These are phyloP conservation scores for Suhomyces anneliseae DNA, from an alignment of 1,139 yeast species.

Conservation along the genomic window DNA sequence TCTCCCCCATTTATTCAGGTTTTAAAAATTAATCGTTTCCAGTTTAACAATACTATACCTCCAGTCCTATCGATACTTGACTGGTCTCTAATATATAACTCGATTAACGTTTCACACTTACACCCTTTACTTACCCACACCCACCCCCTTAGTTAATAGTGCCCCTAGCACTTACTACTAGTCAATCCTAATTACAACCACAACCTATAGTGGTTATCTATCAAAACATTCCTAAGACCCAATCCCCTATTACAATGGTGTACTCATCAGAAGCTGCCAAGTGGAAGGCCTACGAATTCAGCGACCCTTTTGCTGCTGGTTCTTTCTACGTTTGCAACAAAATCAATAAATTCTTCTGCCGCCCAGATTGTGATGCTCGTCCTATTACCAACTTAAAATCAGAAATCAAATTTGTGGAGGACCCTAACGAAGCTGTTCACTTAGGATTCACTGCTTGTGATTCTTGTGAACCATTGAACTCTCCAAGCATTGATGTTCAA, in stretches of 20 bases:
- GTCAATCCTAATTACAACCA: no score
- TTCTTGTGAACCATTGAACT: conserved; percentile 47
- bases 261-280: conserved; percentile 49
- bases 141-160: not conserved
- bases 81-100: no score
- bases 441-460: conserved; percentile 54
- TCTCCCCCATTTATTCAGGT: not conserved
- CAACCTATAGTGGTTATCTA: no score
- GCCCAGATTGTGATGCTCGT: conserved; percentile 67
- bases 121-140: not conserved
- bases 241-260: conserved; percentile 26
- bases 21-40: no score
- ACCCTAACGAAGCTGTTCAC: conserved; percentile 42
- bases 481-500: conserved; percentile 50
- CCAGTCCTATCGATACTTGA: no score
- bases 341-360: conserved; percentile 46
- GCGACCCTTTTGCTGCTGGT: conserved; percentile 66
- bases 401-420: conserved; percentile 46
- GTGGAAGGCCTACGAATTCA: conserved; percentile 67
- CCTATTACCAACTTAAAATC: conserved; percentile 44
- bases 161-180: no score
- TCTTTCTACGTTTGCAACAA: conserved; percentile 54
- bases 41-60: no score
- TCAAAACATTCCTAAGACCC: no score
- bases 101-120: no score